Conservation (phyloP, 2,329 filamentous ascomycete genomes). For the Neofusicoccum laricinum region DNA sequence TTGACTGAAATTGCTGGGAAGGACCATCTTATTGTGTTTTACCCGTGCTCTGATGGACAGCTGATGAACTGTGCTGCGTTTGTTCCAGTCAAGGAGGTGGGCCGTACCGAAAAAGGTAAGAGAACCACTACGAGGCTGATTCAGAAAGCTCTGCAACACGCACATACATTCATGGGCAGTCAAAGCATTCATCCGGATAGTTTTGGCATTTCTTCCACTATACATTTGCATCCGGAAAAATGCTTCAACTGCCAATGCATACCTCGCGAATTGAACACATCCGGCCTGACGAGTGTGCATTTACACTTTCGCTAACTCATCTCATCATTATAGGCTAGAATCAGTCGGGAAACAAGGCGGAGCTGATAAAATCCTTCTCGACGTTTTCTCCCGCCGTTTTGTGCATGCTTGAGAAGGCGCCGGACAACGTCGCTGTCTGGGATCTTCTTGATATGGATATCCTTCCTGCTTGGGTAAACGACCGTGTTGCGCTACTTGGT, state of each 20-base stretch:
- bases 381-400: background rate
- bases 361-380: background rate
- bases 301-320: background rate
- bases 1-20: conserved; percentile 44
- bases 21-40: conserved; percentile 47
- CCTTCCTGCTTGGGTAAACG: conserved; percentile 55
- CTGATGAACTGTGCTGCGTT: conserved; percentile 42
- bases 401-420: conserved; percentile 38
- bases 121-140: no score
- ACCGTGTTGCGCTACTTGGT: conserved; percentile 57
- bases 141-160: no score
- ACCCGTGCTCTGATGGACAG: conserved; percentile 46
- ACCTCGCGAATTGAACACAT: no score
- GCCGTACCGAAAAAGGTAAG: background rate
- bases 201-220: no score
- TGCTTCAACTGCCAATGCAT: no score
- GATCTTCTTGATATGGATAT: conserved; percentile 53
- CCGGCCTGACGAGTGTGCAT: background rate
- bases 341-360: background rate
- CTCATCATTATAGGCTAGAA: background rate
- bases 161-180: no score
- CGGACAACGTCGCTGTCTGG: conserved; percentile 36
- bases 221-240: no score
- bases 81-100: background rate
- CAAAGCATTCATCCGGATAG: no score